Conservation (phyloP, 805 yeast species). For the Candida orba region DNA sequence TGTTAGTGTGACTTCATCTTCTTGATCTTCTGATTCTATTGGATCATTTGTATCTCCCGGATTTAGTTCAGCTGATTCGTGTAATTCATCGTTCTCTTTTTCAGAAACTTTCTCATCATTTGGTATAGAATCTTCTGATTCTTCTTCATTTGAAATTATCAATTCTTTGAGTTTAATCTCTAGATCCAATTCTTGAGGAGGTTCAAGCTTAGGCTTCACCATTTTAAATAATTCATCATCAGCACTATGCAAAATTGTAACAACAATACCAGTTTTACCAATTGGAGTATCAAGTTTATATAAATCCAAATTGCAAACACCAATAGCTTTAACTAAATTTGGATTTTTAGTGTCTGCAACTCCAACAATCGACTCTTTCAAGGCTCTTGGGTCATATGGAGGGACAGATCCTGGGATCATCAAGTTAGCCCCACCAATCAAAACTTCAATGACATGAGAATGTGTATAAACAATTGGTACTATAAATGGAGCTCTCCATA, state of each 20-base stretch:
- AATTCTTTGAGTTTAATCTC: constrained; percentile 17
- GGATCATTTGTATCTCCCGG: not conserved
- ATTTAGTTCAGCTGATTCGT: too few relatives aligned
- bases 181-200: constrained; percentile 34
- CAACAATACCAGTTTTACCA: constrained; percentile 77
- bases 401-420: constrained; percentile 67
- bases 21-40: constrained; percentile 6
- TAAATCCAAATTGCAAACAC: constrained; percentile 48
- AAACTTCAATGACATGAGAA: constrained; percentile 58
- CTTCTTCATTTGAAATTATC: constrained; percentile 9
- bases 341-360: constrained; percentile 58
- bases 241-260: constrained; percentile 55
- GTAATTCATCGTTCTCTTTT: constrained; percentile 3
- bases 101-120: constrained; percentile 7
- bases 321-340: constrained; percentile 63
- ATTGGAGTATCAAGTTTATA: constrained; percentile 36
- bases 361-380: constrained; percentile 59
- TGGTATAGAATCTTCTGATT: not conserved
- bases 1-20: constrained; percentile 27
- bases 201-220: constrained; percentile 37
- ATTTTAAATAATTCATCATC: constrained; percentile 57
- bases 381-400: constrained; percentile 45
- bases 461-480: constrained; percentile 69
- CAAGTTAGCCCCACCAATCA: constrained; percentile 74
- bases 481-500: constrained; percentile 63